These are phyloP conservation scores for Citrullus colocynthis DNA, from an alignment of 306 rosid species.

Conservation along the genomic window DNA sequence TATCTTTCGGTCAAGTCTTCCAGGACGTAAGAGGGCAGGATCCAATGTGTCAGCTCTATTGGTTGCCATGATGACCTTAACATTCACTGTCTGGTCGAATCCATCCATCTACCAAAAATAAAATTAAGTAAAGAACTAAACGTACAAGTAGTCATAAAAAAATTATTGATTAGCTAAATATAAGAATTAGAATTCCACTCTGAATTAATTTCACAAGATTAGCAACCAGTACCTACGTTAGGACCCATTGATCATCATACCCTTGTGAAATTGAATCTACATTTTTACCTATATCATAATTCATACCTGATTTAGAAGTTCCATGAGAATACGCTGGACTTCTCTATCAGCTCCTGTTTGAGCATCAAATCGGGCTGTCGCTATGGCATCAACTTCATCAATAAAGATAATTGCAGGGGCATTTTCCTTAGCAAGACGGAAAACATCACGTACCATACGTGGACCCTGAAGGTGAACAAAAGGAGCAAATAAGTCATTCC, in stretches of 20 bases:
- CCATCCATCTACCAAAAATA: slow-evolving; percentile 76
- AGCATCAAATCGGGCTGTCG: slow-evolving; percentile 98
- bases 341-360: slow-evolving; percentile 99
- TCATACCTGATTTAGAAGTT: slow-evolving; percentile 86
- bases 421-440: slow-evolving; percentile 98
- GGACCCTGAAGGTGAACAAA: slow-evolving; percentile 50
- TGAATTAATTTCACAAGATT: background rate
- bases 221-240: background rate
- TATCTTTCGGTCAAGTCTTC: slow-evolving; percentile 93
- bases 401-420: slow-evolving; percentile 98
- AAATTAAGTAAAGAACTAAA: background rate
- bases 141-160: background rate
- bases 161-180: background rate
- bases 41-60: slow-evolving; percentile 97
- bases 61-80: slow-evolving; percentile 98
- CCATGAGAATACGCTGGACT: slow-evolving; percentile 99
- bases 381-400: slow-evolving; percentile 98
- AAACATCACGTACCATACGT: slow-evolving; percentile 96
- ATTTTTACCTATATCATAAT: background rate
- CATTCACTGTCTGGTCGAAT: slow-evolving; percentile 96
- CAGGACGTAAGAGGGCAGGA: slow-evolving; percentile 97
- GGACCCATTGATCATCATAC: background rate
- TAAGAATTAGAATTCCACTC: background rate
- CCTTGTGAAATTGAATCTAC: background rate
- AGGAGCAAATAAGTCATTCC: background rate